These are phyloP conservation scores for Leccinum incarnatum DNA, from an alignment of 768 basidiomycete genomes.

Conservation along the genomic window DNA sequence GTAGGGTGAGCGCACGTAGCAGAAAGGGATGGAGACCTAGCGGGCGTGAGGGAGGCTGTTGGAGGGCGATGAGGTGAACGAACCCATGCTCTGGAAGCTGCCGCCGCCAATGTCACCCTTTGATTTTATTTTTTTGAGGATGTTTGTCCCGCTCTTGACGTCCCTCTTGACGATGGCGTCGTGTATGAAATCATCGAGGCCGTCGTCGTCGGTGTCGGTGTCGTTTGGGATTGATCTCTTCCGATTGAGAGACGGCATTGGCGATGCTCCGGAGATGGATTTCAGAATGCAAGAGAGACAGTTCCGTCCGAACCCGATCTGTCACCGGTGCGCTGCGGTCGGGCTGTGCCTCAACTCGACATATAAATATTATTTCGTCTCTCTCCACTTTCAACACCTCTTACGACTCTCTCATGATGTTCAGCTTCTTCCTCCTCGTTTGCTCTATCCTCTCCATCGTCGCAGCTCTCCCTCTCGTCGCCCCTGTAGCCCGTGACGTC, in stretches of 20 bases:
- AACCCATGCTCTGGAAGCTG: slow-evolving; percentile 96
- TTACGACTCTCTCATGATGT: slow-evolving; percentile 24
- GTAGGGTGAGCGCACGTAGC: slow-evolving; percentile 81
- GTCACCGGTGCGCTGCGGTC: background rate
- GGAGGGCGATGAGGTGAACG: slow-evolving; percentile 24
- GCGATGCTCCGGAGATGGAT: slow-evolving; percentile 19
- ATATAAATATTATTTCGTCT: background rate
- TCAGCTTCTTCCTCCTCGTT: slow-evolving; percentile 13
- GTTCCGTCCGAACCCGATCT: background rate
- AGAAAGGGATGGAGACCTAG: slow-evolving; percentile 81
- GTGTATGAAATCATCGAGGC: slow-evolving; percentile 48
- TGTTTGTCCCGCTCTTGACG: slow-evolving; percentile 68
- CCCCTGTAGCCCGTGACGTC: slow-evolving; percentile 40
- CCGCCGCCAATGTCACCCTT: slow-evolving; percentile 88
- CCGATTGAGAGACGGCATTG: slow-evolving; percentile 32
- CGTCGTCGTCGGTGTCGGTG: slow-evolving; percentile 8
- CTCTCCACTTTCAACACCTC: background rate
- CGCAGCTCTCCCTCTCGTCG: slow-evolving; percentile 28
- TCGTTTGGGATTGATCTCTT: slow-evolving; percentile 20
- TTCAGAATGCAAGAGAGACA: too few relatives aligned
- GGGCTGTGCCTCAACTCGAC: background rate
- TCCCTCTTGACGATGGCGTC: slow-evolving; percentile 30
- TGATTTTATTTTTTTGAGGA: slow-evolving; percentile 75
- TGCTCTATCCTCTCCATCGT: slow-evolving; percentile 28
- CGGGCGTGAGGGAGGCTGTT: background rate